Evolutionary conservation across 2,329 filamentous ascomycete genomes (phyloP).

Genomic region (Xylaria multiplex): DNA sequence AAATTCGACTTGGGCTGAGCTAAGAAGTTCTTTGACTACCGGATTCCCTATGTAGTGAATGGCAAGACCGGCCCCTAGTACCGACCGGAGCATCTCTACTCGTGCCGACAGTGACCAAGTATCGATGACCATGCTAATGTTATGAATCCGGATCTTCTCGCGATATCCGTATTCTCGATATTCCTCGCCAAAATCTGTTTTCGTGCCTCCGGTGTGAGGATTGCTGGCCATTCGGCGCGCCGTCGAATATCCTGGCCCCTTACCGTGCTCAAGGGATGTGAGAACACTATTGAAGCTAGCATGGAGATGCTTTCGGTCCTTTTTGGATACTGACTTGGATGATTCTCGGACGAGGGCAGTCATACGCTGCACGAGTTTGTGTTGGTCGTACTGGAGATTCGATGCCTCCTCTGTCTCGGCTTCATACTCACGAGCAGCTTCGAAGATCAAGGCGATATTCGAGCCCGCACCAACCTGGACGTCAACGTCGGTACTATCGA

Average conservation of each 20-base stretch:
- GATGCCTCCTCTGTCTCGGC: slow-evolving; percentile 60
- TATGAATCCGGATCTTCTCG: slow-evolving; percentile 60
- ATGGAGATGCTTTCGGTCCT: slow-evolving; percentile 59
- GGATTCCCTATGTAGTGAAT: slow-evolving; percentile 55
- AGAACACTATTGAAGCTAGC: slow-evolving; percentile 62
- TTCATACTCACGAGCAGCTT: slow-evolving; percentile 68
- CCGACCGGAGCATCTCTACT: slow-evolving; percentile 58
- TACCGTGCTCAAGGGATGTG: slow-evolving; percentile 64
- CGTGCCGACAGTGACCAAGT: slow-evolving; percentile 62
- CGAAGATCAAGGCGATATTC: slow-evolving; percentile 84
- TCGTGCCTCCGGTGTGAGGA: slow-evolving; percentile 55
- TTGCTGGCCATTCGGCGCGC: slow-evolving; percentile 55
- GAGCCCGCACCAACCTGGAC: slow-evolving; percentile 82
- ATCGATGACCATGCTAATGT: slow-evolving; percentile 58
- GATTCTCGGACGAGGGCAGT: slow-evolving; percentile 58
- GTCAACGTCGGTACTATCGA: slow-evolving; percentile 75
- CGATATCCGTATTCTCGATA: slow-evolving; percentile 63
- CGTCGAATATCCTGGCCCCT: slow-evolving; percentile 65
- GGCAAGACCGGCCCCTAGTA: slow-evolving; percentile 59
- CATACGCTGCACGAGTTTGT: slow-evolving; percentile 60
- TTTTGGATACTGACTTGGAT: slow-evolving; percentile 61
- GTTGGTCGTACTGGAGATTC: slow-evolving; percentile 62
- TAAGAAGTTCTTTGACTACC: slow-evolving; percentile 51
- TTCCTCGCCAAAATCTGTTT: slow-evolving; percentile 54
- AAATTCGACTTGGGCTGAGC: slow-evolving; percentile 48